Base-by-base conservation (phyloP, 768 basidiomycete genomes). In the Agrocybe chaxingu region DNA sequence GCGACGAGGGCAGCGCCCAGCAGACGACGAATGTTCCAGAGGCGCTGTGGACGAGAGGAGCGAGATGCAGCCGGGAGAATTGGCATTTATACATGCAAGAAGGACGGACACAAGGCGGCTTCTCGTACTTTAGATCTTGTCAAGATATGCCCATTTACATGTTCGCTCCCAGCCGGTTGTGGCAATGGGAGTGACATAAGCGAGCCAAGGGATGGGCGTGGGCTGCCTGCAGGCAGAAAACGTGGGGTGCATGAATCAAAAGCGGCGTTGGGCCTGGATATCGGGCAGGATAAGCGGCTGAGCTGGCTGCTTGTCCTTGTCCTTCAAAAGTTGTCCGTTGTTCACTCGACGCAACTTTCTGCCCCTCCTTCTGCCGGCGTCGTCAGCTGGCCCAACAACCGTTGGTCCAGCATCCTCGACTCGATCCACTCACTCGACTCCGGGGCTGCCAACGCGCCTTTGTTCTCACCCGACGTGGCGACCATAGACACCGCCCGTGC, bases 191-290 rank as follows among this genome's bases (percentile, higher is more conserved):
- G 48, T 63, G 60, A 64, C 54, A 79, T 74, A 79, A 79, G 66
- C 63, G 60, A 62, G 69, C 62, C 62, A 69, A 69, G 65, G 56
- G 68, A 64, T 53, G 63, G 54, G 61, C 54, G 68, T 65, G 66
- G 55, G 60, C 63, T 79, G 83, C 85, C 84, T 85, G 82, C 82
- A 86, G 85, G 85, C 85, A 82, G 69, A 73, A 75, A 85, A 84
- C 85, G 84, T 87, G 78, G 70, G 70, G 78, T 68, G 69, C 66
- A 72, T 67, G 68, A 72, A 81, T 82, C 78, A 77, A 80, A 84
- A 75, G 63, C 66, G 65, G 53, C 52, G 61, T 61, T 71, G 70
- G 69, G 68, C 73, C 75, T 72, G 70, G 66, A 64, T 62, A 53
- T 56, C 63, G 65, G 63, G 65, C 67, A 69, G 73, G 71, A 70